phyloP scores from a whole-genome alignment of 2,329 filamentous ascomycete species.

The Colletotrichum paranaense region DNA sequence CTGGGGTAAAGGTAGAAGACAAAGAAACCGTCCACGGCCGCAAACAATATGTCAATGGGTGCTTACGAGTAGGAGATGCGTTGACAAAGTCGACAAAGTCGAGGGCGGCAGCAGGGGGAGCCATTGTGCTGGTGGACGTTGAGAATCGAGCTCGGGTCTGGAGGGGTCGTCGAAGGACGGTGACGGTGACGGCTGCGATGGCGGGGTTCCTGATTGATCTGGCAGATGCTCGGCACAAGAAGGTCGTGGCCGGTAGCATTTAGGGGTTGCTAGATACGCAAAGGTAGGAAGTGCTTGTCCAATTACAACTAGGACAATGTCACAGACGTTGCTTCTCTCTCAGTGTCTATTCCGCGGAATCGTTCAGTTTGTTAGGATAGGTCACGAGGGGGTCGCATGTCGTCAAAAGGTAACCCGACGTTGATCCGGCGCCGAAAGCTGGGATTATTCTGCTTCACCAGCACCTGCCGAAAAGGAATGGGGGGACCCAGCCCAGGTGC shows the following conservation, averaged over 20 bases:
- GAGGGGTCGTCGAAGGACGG: conserved; percentile 14
- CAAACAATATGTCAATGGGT: conserved; percentile 25
- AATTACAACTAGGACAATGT: background rate
- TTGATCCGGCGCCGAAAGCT: conserved; percentile 34
- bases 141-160: conserved; percentile 38
- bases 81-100: conserved; percentile 96
- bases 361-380: background rate
- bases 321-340: background rate
- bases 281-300: background rate
- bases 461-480: conserved; percentile 30
- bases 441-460: conserved; percentile 27
- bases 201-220: conserved; percentile 24
- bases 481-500: background rate
- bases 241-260: conserved; percentile 30
- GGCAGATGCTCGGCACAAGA: conserved; percentile 25
- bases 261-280: background rate
- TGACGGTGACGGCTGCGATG: conserved; percentile 19
- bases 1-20: background rate
- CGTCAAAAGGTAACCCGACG: conserved; percentile 32
- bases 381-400: conserved; percentile 30
- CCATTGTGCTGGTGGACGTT: conserved; percentile 56
- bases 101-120: conserved; percentile 69
- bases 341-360: background rate
- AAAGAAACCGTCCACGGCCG: conserved; percentile 29
- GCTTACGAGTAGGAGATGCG: conserved; percentile 89